Evolutionary conservation across 2,329 filamentous ascomycete genomes (phyloP).

Genomic region (Ceratocystis destructans): DNA sequence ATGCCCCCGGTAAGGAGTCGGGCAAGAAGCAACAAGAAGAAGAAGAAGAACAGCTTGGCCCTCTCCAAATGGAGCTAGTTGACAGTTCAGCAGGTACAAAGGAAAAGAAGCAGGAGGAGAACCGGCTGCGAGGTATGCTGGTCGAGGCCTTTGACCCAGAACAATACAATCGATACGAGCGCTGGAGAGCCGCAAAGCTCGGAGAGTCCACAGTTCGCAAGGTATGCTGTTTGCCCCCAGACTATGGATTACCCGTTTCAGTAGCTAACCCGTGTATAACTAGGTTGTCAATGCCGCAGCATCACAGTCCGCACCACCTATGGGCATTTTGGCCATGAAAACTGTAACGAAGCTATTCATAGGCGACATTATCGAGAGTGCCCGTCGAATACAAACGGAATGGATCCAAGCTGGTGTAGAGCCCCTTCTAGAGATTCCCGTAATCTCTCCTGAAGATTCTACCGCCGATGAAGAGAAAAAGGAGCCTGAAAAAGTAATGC

Average conservation of each 20-base stretch:
- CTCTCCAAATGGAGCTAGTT: slow-evolving; percentile 36
- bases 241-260: slow-evolving; percentile 10
- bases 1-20: slow-evolving; percentile 30
- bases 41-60: slow-evolving; percentile 37
- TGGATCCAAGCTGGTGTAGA: slow-evolving; percentile 49
- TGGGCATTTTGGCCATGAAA: slow-evolving; percentile 61
- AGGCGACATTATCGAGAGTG: slow-evolving; percentile 60
- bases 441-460: slow-evolving; percentile 26
- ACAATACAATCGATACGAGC: slow-evolving; percentile 56
- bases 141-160: slow-evolving; percentile 50
- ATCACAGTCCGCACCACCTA: slow-evolving; percentile 61
- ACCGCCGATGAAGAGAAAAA: slow-evolving; percentile 21
- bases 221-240: slow-evolving; percentile 29
- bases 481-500: slow-evolving; percentile 18
- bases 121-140: slow-evolving; percentile 44
- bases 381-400: slow-evolving; percentile 56
- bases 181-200: slow-evolving; percentile 55
- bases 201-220: slow-evolving; percentile 55
- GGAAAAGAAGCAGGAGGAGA: slow-evolving; percentile 53
- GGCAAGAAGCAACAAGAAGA: slow-evolving; percentile 39
- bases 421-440: slow-evolving; percentile 40
- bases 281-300: slow-evolving; percentile 67
- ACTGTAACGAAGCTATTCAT: slow-evolving; percentile 65
- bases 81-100: slow-evolving; percentile 48
- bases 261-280: neutral